Percentiles rank a stretch among this genome's conserved stretches.
Evolutionary conservation across 805 yeast genomes (phyloP).

Genomic region (Yarrowia sp.): DNA sequence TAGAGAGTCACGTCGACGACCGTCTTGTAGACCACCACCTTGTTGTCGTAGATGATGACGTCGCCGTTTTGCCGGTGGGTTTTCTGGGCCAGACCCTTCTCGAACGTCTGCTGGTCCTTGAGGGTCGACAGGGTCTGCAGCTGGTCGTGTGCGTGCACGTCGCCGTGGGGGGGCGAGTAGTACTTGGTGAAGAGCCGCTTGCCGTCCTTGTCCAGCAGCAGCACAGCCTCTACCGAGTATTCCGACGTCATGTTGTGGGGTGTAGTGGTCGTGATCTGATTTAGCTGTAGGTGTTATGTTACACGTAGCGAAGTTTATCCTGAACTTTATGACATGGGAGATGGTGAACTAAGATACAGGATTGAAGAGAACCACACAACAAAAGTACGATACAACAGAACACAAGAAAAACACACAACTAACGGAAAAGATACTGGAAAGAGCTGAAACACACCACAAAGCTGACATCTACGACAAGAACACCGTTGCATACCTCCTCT

Average conservation of each 20-base stretch:
- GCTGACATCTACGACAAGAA: too few species aligned
- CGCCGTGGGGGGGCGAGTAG: slow-evolving; percentile 68
- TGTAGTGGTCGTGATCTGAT: slow-evolving; percentile 7
- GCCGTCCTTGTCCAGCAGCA: slow-evolving; percentile 83
- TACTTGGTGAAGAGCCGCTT: slow-evolving; percentile 84
- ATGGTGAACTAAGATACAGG: too few species aligned
- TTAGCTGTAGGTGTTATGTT: slow-evolving; percentile 1
- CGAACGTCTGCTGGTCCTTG: slow-evolving; percentile 79
- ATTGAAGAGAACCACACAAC: not conserved
- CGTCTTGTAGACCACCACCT: slow-evolving; percentile 86
- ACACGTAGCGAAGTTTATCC: slow-evolving; percentile 36
- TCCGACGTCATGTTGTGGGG: slow-evolving; percentile 53
- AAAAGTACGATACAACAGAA: not conserved
- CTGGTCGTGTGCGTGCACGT: slow-evolving; percentile 18
- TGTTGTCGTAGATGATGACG: slow-evolving; percentile 77
- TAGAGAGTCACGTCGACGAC: slow-evolving; percentile 75
- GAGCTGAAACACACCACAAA: not conserved
- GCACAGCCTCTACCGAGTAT: slow-evolving; percentile 80
- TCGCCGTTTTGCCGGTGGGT: slow-evolving; percentile 84
- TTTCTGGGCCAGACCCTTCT: slow-evolving; percentile 70
- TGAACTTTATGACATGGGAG: too few species aligned
- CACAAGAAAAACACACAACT: not conserved
- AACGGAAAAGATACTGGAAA: not conserved
- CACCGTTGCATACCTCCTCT: too few species aligned
- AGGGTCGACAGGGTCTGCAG: slow-evolving; percentile 50